phyloP scores from a whole-genome alignment of 495 filamentous ascomycete species.

The Aspergillus kassunensis region DNA sequence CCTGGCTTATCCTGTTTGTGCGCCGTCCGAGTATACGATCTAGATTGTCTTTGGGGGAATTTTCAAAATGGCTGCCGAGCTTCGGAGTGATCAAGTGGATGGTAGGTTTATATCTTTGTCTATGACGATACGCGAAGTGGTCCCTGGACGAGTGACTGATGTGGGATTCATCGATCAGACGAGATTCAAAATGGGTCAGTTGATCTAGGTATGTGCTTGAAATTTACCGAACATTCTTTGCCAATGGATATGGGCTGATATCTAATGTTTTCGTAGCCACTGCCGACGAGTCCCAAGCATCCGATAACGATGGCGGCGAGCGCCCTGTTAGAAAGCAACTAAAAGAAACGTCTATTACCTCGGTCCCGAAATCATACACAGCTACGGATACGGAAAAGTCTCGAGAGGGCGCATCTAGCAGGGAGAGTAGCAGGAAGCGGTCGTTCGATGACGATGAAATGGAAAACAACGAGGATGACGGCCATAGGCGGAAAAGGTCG shows the following conservation, averaged over 20 bases:
- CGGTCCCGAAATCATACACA: constrained; percentile 21
- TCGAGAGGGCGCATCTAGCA: constrained; percentile 16
- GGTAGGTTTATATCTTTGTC: constrained; percentile 10
- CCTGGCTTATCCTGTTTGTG: background rate
- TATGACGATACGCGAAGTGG: no score
- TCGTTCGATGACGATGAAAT: constrained; percentile 50
- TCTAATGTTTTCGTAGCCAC: constrained; percentile 8
- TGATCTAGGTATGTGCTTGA: background rate
- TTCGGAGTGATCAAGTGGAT: constrained; percentile 8
- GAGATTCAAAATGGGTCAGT: background rate
- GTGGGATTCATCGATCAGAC: background rate
- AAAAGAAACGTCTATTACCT: constrained; percentile 56
- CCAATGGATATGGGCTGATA: background rate
- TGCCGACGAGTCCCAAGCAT: constrained; percentile 30
- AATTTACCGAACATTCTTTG: background rate
- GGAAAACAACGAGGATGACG: constrained; percentile 26
- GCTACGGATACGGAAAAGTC: background rate
- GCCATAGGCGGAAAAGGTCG: constrained; percentile 43
- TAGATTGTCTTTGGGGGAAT: background rate
- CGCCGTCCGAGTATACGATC: background rate
- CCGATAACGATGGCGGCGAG: constrained; percentile 51
- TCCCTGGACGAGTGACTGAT: background rate
- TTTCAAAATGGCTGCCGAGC: constrained; percentile 14
- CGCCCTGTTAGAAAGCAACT: constrained; percentile 58
- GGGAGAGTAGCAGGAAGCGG: constrained; percentile 47